These are phyloP conservation scores for Canna indica DNA, from an alignment of 176 grass and related monocot genomes.

Conservation along the genomic window DNA sequence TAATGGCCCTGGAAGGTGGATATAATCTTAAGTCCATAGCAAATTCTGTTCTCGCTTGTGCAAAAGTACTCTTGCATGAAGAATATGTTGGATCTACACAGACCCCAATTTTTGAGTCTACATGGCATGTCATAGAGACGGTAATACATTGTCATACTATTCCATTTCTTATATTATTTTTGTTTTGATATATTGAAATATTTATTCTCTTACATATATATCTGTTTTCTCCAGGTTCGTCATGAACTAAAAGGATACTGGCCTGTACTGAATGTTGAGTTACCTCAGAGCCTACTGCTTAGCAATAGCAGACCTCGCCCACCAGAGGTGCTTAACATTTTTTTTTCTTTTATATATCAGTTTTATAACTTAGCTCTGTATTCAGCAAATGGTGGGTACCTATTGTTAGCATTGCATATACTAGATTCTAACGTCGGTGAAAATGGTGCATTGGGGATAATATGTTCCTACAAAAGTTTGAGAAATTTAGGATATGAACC, in stretches of 20 bases:
- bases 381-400: neutral
- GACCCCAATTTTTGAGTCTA: slow-evolving; percentile 56
- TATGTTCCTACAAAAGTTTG: neutral
- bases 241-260: slow-evolving; percentile 80
- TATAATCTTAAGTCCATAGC: slow-evolving; percentile 88
- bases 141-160: slow-evolving; percentile 36
- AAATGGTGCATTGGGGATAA: neutral
- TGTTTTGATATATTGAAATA: slow-evolving; percentile 18
- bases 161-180: slow-evolving; percentile 23
- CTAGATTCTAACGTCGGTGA: neutral
- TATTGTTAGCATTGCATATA: neutral
- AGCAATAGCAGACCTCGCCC: slow-evolving; percentile 25
- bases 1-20: slow-evolving; percentile 91
- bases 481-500: neutral
- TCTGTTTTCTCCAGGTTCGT: slow-evolving; percentile 50
- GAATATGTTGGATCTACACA: slow-evolving; percentile 28
- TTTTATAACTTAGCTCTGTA: slow-evolving; percentile 9
- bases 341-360: slow-evolving; percentile 22
- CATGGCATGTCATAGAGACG: slow-evolving; percentile 70
- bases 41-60: slow-evolving; percentile 82
- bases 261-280: slow-evolving; percentile 49
- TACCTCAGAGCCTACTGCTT: slow-evolving; percentile 45
- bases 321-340: slow-evolving; percentile 38
- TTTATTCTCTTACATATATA: neutral
- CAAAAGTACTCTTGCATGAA: slow-evolving; percentile 71